Conservation (phyloP, 2,329 filamentous ascomycete species). For the Pseudogymnoascus sp. region DNA sequence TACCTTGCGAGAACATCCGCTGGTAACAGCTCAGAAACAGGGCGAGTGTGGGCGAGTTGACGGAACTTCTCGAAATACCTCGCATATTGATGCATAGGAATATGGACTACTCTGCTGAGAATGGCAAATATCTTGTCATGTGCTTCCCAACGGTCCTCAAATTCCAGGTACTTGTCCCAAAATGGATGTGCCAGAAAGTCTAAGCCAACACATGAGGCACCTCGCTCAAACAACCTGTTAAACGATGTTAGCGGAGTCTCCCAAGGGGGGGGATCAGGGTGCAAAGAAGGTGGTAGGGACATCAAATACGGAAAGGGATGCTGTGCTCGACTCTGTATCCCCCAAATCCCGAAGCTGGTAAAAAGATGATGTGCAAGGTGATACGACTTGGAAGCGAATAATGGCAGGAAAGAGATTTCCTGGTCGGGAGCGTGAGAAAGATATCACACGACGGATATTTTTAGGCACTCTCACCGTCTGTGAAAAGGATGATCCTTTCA, state of each 20-base stretch:
- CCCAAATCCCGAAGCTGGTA: slow-evolving; percentile 37
- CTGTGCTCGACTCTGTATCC: slow-evolving; percentile 42
- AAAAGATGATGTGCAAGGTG: slow-evolving; percentile 28
- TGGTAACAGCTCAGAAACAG: slow-evolving; percentile 63
- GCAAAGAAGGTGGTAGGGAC: slow-evolving; percentile 35
- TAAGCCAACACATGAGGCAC: slow-evolving; percentile 72
- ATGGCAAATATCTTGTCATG: slow-evolving; percentile 80
- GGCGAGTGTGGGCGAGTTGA: slow-evolving; percentile 61
- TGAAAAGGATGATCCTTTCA: slow-evolving; percentile 35
- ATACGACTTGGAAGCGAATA: slow-evolving; percentile 34
- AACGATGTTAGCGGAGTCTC: slow-evolving; percentile 9
- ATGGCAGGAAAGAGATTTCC: slow-evolving; percentile 43
- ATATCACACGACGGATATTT: slow-evolving; percentile 48
- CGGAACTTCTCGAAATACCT: slow-evolving; percentile 91
- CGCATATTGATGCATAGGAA: slow-evolving; percentile 92
- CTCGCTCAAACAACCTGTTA: slow-evolving; percentile 81
- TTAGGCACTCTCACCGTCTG: slow-evolving; percentile 65
- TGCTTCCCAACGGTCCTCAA: slow-evolving; percentile 81
- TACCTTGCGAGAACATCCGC: slow-evolving; percentile 59
- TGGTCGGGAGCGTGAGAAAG: slow-evolving; percentile 58
- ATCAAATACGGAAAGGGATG: slow-evolving; percentile 53
- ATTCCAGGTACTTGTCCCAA: slow-evolving; percentile 98
- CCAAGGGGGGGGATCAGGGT: slow-evolving; percentile 16
- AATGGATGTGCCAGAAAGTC: slow-evolving; percentile 94
- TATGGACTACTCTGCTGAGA: slow-evolving; percentile 70